Conservation (phyloP, 2,329 filamentous ascomycete genomes). For the Fonsecaea pugnacius region DNA sequence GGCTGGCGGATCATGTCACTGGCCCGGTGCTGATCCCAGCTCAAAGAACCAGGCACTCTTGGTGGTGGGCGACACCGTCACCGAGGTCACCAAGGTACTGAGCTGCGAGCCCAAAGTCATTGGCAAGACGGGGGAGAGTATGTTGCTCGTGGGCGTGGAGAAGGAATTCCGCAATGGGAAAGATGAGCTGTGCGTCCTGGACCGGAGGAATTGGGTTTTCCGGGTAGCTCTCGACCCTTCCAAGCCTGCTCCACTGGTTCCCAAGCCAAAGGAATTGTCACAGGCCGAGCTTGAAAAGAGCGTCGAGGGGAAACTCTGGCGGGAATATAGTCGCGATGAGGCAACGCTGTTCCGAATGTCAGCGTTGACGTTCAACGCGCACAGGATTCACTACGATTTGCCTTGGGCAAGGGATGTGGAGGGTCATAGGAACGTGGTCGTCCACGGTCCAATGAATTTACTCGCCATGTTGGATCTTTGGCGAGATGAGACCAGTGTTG, state of each 20-base stretch:
- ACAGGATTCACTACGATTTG: constrained; percentile 52
- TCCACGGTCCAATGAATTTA: constrained; percentile 51
- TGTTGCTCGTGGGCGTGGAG: constrained; percentile 68
- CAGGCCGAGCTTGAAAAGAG: constrained; percentile 31
- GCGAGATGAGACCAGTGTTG: constrained; percentile 44
- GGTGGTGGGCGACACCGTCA: constrained; percentile 60
- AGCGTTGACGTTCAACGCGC: constrained; percentile 51
- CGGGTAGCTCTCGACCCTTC: constrained; percentile 44
- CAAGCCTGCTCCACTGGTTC: constrained; percentile 24
- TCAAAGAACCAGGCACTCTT: constrained; percentile 46
- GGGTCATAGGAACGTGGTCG: constrained; percentile 49
- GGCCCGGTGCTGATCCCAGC: constrained; percentile 44
- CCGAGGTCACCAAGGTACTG: constrained; percentile 61
- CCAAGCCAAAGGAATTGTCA: constrained; percentile 34
- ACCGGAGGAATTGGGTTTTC: constrained; percentile 59
- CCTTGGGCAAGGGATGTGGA: constrained; percentile 51
- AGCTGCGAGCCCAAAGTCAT: constrained; percentile 61
- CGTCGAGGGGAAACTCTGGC: constrained; percentile 34
- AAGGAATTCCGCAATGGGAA: constrained; percentile 61
- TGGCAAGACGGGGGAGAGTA: constrained; percentile 59
- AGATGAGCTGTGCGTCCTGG: constrained; percentile 54
- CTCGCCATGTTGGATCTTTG: constrained; percentile 51
- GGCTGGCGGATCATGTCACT: constrained; percentile 66
- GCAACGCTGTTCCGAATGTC: constrained; percentile 52
- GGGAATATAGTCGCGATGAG: constrained; percentile 45